phyloP scores from a whole-genome alignment of 495 filamentous ascomycete genomes.

The Penicillium alfredii region DNA sequence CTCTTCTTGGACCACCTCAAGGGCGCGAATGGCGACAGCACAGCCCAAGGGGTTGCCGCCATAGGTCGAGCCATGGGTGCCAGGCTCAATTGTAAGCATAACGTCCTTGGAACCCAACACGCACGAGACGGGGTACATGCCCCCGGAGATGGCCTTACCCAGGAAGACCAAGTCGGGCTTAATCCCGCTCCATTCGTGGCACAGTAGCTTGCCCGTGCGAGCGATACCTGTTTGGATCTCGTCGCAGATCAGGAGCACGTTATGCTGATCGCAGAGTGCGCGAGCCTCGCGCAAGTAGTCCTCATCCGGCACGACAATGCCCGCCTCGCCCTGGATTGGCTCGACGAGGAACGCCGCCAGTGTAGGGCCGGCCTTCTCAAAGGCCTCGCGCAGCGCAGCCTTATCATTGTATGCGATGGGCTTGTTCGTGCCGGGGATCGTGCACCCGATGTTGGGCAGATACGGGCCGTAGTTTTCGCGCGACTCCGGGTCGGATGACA shows the following conservation, averaged over 20 bases:
- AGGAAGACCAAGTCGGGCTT: conserved; percentile 92
- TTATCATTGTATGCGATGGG: conserved; percentile 81
- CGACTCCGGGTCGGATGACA: conserved; percentile 92
- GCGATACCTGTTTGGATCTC: conserved; percentile 99
- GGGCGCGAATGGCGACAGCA: conserved; percentile 91
- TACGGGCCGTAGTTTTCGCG: conserved; percentile 96
- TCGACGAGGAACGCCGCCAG: conserved; percentile 94
- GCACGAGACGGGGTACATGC: conserved; percentile 97
- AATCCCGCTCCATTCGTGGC: conserved; percentile 89
- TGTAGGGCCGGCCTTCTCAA: conserved; percentile 74
- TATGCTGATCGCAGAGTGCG: conserved; percentile 85
- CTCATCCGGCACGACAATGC: conserved; percentile 90
- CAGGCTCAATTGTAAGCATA: conserved; percentile 96
- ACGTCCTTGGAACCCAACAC: conserved; percentile 85
- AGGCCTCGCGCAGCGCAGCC: conserved; percentile 68
- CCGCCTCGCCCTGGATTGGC: conserved; percentile 96
- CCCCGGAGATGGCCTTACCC: conserved; percentile 95
- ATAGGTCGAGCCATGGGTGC: conserved; percentile 95
- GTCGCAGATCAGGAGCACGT: conserved; percentile 91
- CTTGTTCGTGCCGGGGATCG: conserved; percentile 69
- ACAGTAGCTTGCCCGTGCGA: conserved; percentile 86
- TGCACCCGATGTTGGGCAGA: conserved; percentile 77
- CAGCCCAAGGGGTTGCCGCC: conserved; percentile 97
- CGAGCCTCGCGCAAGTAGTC: conserved; percentile 79
- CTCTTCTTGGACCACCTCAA: conserved; percentile 91